phyloP scores from a whole-genome alignment of 345 rosid genomes.

The Hibiscus trionum region DNA sequence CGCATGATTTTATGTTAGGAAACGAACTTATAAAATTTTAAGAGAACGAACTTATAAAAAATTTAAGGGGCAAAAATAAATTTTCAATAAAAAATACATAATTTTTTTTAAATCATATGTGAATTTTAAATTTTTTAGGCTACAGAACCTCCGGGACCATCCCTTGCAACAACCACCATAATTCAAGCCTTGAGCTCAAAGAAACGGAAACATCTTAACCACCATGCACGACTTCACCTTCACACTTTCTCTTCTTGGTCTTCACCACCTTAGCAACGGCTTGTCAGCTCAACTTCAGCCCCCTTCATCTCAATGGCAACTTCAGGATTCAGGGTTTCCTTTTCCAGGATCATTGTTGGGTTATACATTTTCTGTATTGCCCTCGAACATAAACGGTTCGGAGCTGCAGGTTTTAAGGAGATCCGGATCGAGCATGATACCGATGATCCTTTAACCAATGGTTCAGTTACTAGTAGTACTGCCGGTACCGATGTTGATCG shows the following conservation, averaged over 20 bases:
- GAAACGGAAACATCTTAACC: slow-evolving; percentile 45
- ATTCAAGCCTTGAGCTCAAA: slow-evolving; percentile 37
- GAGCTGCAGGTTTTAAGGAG: slow-evolving; percentile 14
- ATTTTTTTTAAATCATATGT: too few relatives aligned
- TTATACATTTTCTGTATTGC: slow-evolving; percentile 26
- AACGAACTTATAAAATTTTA: too few relatives aligned
- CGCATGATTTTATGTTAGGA: too few relatives aligned
- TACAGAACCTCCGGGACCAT: too few relatives aligned
- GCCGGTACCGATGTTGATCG: slow-evolving; percentile 1
- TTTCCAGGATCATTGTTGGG: slow-evolving; percentile 15
- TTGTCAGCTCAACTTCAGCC: not conserved
- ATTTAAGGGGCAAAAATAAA: too few relatives aligned
- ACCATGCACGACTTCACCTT: slow-evolving; percentile 22
- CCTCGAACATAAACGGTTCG: slow-evolving; percentile 18
- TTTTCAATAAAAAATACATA: too few relatives aligned
- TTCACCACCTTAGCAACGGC: slow-evolving; percentile 9
- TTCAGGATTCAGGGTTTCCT: slow-evolving; percentile 16
- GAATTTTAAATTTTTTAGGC: too few relatives aligned
- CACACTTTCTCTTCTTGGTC: slow-evolving; percentile 15
- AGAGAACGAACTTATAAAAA: too few relatives aligned
- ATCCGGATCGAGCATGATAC: not conserved
- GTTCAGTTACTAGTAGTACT: not conserved
- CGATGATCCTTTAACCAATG: not conserved
- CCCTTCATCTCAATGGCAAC: slow-evolving; percentile 28
- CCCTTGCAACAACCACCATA: slow-evolving; percentile 3